These are phyloP conservation scores for Claviceps sp. DNA, from an alignment of 2,329 filamentous ascomycete genomes.

Conservation along the genomic window DNA sequence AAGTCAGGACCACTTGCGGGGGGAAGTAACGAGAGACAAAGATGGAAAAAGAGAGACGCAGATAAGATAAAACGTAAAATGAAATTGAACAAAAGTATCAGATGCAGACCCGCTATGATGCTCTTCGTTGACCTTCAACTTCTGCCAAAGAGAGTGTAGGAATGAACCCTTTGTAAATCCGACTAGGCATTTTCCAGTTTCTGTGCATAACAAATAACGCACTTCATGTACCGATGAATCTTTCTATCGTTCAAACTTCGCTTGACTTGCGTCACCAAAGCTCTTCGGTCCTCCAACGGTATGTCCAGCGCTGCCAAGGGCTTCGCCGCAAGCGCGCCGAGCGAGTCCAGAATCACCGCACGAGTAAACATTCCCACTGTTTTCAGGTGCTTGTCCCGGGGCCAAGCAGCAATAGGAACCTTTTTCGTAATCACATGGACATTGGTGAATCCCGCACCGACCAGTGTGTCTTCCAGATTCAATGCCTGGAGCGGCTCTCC, in stretches of 20 bases:
- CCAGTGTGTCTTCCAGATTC: constrained; percentile 23
- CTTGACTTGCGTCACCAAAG: constrained; percentile 18
- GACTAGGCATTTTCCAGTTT: constrained; percentile 15
- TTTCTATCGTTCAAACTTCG: constrained; percentile 21
- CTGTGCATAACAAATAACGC: constrained; percentile 29
- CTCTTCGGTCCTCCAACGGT: constrained; percentile 19
- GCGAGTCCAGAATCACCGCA: constrained; percentile 25
- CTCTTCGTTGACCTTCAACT: neutral
- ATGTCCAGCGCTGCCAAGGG: constrained; percentile 26
- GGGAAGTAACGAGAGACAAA: neutral
- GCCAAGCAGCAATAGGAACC: constrained; percentile 33
- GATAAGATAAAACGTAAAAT: neutral
- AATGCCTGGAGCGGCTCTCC: constrained; percentile 23
- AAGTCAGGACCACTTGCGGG: neutral
- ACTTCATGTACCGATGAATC: constrained; percentile 30
- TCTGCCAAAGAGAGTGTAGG: no score
- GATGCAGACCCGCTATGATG: neutral
- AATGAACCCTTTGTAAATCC: neutral
- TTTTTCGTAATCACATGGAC: constrained; percentile 28
- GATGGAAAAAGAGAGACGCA: neutral
- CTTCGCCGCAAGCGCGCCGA: constrained; percentile 28
- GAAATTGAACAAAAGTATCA: neutral
- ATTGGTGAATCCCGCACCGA: constrained; percentile 29
- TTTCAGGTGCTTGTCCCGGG: constrained; percentile 25
- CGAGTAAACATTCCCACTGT: constrained; percentile 31